These are phyloP conservation scores for Echeveria elegans DNA, from an alignment of 164 flowering plant genomes.

Conservation along the genomic window DNA sequence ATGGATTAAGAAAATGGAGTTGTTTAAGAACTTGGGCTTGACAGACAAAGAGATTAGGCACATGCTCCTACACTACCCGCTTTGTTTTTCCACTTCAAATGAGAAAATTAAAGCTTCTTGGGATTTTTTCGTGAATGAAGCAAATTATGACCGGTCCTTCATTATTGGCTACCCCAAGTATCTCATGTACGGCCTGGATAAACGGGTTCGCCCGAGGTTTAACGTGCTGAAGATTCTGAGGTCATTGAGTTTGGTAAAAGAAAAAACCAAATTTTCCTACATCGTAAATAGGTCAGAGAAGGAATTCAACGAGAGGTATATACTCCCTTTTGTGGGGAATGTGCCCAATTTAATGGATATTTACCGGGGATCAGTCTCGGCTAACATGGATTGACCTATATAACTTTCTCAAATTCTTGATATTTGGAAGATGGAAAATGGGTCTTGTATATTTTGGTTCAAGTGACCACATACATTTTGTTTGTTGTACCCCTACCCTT, in stretches of 20 bases:
- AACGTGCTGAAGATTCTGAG: constrained; percentile 14
- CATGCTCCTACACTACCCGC: constrained; percentile 10
- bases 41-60: constrained; percentile 12
- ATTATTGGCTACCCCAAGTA: constrained; percentile 10
- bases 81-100: constrained; percentile 11
- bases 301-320: constrained; percentile 1
- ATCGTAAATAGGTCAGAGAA: not conserved
- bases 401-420: not conserved
- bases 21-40: constrained; percentile 20
- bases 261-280: not conserved
- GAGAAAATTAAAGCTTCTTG: constrained; percentile 11
- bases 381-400: not conserved
- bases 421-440: not conserved
- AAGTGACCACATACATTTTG: not conserved
- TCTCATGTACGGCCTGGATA: constrained; percentile 12
- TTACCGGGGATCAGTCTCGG: not conserved
- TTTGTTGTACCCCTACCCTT: too few relatives aligned
- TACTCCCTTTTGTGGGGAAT: not conserved
- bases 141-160: constrained; percentile 8
- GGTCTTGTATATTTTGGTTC: not conserved
- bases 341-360: not conserved
- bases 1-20: constrained; percentile 14
- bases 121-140: constrained; percentile 15
- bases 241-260: constrained; percentile 9
- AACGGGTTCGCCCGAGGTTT: constrained; percentile 16